These are phyloP conservation scores for Lachancea kluyveri DNA, from an alignment of 805 yeast species.

Conservation along the genomic window DNA sequence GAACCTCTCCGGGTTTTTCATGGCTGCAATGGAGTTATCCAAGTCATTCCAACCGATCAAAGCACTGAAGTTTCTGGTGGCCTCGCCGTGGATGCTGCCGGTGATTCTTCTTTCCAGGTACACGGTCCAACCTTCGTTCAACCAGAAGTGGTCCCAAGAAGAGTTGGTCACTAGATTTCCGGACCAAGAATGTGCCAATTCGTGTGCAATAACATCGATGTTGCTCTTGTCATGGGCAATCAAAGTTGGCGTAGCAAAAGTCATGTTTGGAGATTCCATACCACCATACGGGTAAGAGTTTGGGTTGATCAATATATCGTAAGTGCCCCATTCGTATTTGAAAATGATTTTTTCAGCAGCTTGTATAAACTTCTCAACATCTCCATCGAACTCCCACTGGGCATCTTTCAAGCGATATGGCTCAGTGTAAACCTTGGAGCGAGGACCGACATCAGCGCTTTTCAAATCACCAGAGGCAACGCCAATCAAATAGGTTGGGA, in stretches of 20 bases:
- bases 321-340: slow-evolving; percentile 78
- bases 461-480: slow-evolving; percentile 78
- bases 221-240: slow-evolving; percentile 80
- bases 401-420: slow-evolving; percentile 62
- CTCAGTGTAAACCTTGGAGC: slow-evolving; percentile 78
- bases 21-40: slow-evolving; percentile 56
- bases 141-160: slow-evolving; percentile 92
- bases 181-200: slow-evolving; percentile 87
- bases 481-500: slow-evolving; percentile 79
- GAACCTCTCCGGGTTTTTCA: slow-evolving; percentile 51
- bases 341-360: slow-evolving; percentile 69
- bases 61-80: slow-evolving; percentile 71
- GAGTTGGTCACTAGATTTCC: slow-evolving; percentile 88
- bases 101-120: slow-evolving; percentile 80
- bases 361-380: slow-evolving; percentile 71
- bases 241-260: slow-evolving; percentile 86
- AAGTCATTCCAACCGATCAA: slow-evolving; percentile 87
- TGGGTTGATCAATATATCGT: slow-evolving; percentile 76
- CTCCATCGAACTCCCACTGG: slow-evolving; percentile 72
- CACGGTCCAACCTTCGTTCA: slow-evolving; percentile 95
- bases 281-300: slow-evolving; percentile 83
- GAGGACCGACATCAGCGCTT: slow-evolving; percentile 70
- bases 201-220: slow-evolving; percentile 89
- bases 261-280: slow-evolving; percentile 90
- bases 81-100: slow-evolving; percentile 73